Percentiles rank a stretch among this genome's conserved stretches.
phyloP scores from a whole-genome alignment of 331 rosid species.

The Pyrus hybrid region DNA sequence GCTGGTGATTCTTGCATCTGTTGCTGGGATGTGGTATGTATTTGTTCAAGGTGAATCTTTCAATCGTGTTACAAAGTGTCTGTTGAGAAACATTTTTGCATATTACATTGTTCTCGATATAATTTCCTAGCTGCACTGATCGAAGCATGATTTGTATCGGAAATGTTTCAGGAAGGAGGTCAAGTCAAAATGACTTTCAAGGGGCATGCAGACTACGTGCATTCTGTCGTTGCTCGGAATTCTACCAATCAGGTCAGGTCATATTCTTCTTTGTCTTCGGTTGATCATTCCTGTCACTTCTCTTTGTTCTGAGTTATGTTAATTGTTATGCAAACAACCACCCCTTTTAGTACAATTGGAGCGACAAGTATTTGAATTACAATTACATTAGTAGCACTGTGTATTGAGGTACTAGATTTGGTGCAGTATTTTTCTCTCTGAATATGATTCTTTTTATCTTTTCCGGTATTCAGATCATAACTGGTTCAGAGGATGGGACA shows the following conservation, averaged over 20 bases:
- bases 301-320: background rate
- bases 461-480: slow-evolving; percentile 56
- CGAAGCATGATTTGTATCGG: slow-evolving; percentile 11
- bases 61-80: background rate
- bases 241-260: slow-evolving; percentile 64
- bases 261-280: slow-evolving; percentile 6
- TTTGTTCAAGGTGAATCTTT: slow-evolving; percentile 39
- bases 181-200: slow-evolving; percentile 66
- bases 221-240: slow-evolving; percentile 76
- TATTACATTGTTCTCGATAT: slow-evolving; percentile 1
- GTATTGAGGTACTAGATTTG: background rate
- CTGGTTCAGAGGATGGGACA: slow-evolving; percentile 96
- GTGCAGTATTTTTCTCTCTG: no score
- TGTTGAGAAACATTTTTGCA: background rate
- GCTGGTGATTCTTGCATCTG: slow-evolving; percentile 92
- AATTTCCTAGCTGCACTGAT: slow-evolving; percentile 2
- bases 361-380: background rate
- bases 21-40: slow-evolving; percentile 98
- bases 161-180: slow-evolving; percentile 57
- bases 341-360: background rate
- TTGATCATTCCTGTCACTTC: background rate
- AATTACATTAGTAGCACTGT: background rate
- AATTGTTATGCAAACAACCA: background rate
- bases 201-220: slow-evolving; percentile 90
- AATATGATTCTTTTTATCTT: background rate